Base-by-base conservation (phyloP, 2,329 filamentous ascomycete genomes). In the Dendrostoma leiphaemia region DNA sequence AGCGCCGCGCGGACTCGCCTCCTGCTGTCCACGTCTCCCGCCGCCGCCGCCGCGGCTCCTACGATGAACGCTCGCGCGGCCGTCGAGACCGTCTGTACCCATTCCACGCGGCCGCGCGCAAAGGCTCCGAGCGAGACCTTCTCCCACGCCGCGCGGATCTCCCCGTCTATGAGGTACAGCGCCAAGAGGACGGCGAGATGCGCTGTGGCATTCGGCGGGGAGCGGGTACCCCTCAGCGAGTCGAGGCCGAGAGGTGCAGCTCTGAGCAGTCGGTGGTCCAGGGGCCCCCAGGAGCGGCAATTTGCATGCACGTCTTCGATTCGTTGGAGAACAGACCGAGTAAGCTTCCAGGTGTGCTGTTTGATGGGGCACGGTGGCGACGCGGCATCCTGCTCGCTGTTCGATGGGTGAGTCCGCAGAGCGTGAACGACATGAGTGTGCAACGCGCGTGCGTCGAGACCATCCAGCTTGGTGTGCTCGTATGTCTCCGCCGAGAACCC, bases 401-500 rank as follows among this genome's bases (percentile, higher is more conserved):
- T 44, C 19, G 49, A 35, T 6, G 43, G 21, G 7, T 45, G 23
- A 7, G 35, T 21, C 17, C 37, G 49, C 6, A 54, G 10, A 48
- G 46, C 32, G 2, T 19, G 26, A 10, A 41, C 29, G 26, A 57
- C 2, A 29, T 59, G 57, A 5, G 26, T 17, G 24, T 60, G 59
- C 8, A 59, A 38, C n/a, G 17, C 19, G 5, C 55, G 57, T 2
- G 40, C 57, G 28, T 62, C 59, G 2, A 59, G 40, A 5, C 53
- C 59, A 21, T 62, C 60, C 6, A 60, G 13, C 37, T 62, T 62
- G n/a, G 60, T 29, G 21, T 62, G 60, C 23, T 60, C 59, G 34
- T 48, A 57, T 3, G 53, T 50, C 2, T 35, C 57, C 2, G 53
- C 56, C 3, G 60, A 62, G 4, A 55, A 10, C 2, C 60, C 60